Evolutionary conservation across 2,329 filamentous ascomycete species (phyloP).

Genomic region (Diplocarpon rosae): DNA sequence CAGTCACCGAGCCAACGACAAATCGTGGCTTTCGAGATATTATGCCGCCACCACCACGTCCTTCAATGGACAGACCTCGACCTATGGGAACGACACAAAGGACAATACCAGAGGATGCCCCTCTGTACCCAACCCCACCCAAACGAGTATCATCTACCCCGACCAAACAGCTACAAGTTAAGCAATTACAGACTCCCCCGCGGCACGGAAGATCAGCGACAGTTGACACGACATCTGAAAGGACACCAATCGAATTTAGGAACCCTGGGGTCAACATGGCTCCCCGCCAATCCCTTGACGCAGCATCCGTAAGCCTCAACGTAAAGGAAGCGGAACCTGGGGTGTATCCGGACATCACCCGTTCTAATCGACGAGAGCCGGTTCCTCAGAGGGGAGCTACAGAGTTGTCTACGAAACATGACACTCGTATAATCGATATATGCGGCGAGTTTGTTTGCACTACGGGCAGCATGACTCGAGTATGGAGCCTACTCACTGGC

Average conservation of each 20-base stretch:
- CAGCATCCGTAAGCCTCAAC: slow-evolving; percentile 1
- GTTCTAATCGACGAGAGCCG: slow-evolving; percentile 75
- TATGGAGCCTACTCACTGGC: slow-evolving; percentile 78
- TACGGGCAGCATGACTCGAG: slow-evolving; percentile 73
- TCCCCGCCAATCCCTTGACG: slow-evolving; percentile 11
- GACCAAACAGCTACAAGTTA: slow-evolving; percentile 23
- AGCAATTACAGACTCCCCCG: slow-evolving; percentile 32
- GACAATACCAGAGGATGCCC: slow-evolving; percentile 1
- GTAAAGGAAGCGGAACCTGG: slow-evolving; percentile 12
- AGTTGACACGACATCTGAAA: slow-evolving; percentile 35
- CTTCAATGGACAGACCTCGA: slow-evolving; percentile 20
- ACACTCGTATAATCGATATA: slow-evolving; percentile 75
- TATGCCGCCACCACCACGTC: slow-evolving; percentile 21
- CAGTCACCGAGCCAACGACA: slow-evolving; percentile 22
- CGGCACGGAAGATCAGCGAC: slow-evolving; percentile 40
- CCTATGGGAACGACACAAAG: slow-evolving; percentile 9
- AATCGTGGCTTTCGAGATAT: slow-evolving; percentile 2
- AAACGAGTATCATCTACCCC: slow-evolving; percentile 39
- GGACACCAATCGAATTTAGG: slow-evolving; percentile 30
- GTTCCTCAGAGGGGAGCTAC: slow-evolving; percentile 58
- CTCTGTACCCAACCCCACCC: slow-evolving; percentile 23
- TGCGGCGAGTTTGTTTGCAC: slow-evolving; percentile 84
- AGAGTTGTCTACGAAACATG: slow-evolving; percentile 76
- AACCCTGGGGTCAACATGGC: slow-evolving; percentile 18
- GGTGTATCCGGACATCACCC: slow-evolving; percentile 74